Percentiles rank a stretch among this genome's conserved stretches.
These are phyloP conservation scores for Beauveria sp. DNA, from an alignment of 2,329 filamentous ascomycete species.

Conservation along the genomic window DNA sequence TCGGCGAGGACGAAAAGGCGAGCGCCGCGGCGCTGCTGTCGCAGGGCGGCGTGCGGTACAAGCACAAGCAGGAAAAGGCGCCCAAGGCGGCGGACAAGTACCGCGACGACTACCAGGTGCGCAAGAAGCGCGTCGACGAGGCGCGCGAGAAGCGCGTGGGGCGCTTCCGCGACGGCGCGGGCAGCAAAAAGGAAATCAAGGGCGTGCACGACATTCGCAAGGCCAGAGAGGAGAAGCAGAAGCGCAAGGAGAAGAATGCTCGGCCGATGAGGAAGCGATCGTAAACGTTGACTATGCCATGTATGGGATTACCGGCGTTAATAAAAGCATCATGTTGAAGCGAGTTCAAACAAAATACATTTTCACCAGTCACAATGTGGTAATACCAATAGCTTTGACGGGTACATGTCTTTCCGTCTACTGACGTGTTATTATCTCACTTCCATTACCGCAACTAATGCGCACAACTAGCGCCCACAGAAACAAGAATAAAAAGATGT, in stretches of 20 bases:
- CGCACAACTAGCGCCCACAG: background rate
- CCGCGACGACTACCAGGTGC: slow-evolving; percentile 80
- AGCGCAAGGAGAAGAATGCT: slow-evolving; percentile 79
- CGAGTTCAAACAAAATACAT: background rate
- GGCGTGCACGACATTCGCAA: slow-evolving; percentile 79
- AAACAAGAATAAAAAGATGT: background rate
- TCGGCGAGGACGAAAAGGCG: slow-evolving; percentile 69
- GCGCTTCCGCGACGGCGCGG: slow-evolving; percentile 63
- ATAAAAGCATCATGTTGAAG: background rate
- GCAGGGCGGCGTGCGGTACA: slow-evolving; percentile 48
- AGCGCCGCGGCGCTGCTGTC: slow-evolving; percentile 5
- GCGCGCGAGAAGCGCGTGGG: slow-evolving; percentile 79
- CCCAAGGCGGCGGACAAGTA: slow-evolving; percentile 92
- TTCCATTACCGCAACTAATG: background rate
- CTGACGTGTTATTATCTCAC: background rate
- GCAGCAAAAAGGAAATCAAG: slow-evolving; percentile 72
- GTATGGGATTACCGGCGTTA: background rate
- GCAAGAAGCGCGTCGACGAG: slow-evolving; percentile 83
- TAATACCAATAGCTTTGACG: background rate
- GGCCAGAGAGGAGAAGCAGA: slow-evolving; percentile 68
- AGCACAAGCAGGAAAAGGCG: slow-evolving; percentile 79
- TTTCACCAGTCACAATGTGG: background rate
- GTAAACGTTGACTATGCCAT: background rate
- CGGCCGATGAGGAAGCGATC: slow-evolving; percentile 57
- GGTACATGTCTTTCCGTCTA: background rate